Base-by-base conservation (phyloP, 768 basidiomycete genomes). In the Rickenella mellea region DNA sequence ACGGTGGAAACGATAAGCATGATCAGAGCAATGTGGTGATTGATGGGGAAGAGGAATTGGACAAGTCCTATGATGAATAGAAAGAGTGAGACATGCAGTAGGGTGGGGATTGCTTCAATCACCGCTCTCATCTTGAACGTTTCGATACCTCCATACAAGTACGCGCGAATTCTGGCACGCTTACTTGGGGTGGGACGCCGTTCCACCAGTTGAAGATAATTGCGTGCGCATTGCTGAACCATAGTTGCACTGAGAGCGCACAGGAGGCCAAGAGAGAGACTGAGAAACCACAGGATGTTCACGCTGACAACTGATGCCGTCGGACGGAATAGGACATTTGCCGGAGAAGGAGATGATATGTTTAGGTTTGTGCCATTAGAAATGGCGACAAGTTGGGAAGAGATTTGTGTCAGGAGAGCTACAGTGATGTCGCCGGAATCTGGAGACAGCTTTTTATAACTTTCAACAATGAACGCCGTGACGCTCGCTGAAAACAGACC, bases 401-500 rank as follows among this genome's bases (percentile, higher is more conserved):
- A n/a, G n/a, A n/a, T n/a, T n/a, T n/a, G n/a, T n/a, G n/a, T n/a
- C n/a, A n/a, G n/a, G n/a, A n/a, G n/a, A n/a, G n/a, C n/a, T n/a
- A n/a, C n/a, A 24, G 30, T 43, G 20, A 17, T 28, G 21, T 43
- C 40, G 14, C 28, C 9, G 7, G 27, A 28, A 27, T 39, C 31
- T 6, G 51, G 41, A 10, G 31, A 36, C n/a, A 52, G 29, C 0
- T 6, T 33, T 27, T 48, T 38, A 36, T 52, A 52, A 31, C 35
- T 43, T 32, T 51, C 41, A 29, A 51, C 40, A 31, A 52, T 41
- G 20, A 52, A 48, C 24, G 47, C 39, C 22, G 50, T 43, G 21
- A 49, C 41, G 21, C 43, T 51, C 12, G 47, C 39, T 7, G 51
- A 48, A 31, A 52, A 52, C 8, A 52, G 26, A 6, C 47, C 43